Base-by-base conservation (phyloP, 1,284 basidiomycete species). In the Fomitopsis betulina region DNA sequence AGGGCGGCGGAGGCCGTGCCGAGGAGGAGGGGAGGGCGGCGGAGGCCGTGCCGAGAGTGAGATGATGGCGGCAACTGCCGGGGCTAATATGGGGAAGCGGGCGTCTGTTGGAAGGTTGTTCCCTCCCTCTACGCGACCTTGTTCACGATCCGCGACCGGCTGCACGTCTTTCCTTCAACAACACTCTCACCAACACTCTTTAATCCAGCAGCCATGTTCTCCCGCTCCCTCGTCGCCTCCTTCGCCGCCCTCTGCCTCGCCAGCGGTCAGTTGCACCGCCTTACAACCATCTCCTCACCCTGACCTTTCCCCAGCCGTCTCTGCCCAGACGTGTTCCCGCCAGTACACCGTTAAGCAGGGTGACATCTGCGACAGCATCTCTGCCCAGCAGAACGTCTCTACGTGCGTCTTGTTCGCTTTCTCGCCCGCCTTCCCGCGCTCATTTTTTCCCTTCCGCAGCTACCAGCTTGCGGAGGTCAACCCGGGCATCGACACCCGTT, bases 381-480 rank as follows among this genome's bases (percentile, higher is more conserved):
- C 87, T 58, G 80, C 80, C 38, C 77, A 80, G 19, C 69, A 88
- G 47, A 79, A 82, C 54, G 86, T 80, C 58, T 89, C 89, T 30
- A 89, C 88, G 82, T 88, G 66, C 54, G 79, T 73, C 30, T 1
- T 38, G 17, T 12, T 23, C 21, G 2, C 25, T 1, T 17, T n/a
- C 7, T 12, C 47, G 49, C 47, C 59, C 37, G 50, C 58, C 23
- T 50, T 49, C 49, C 49, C 59, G 35, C 57, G 30, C 49, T 37
- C 38, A 40, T n/a, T 17, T 56, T 21, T 2, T 23, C 2, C 12
- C 10, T 9, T 15, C 5, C 21, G n/a, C 63, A 89, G 87, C 19
- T 91, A 86, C 74, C 89, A 92, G 72, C 81, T 92, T 52, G 81
- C 84, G 2, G 78, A 77, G 13, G 74, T 83, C 64, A 92, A 91